Percentiles rank a stretch among this genome's conserved stretches.
Evolutionary conservation across 2,329 filamentous ascomycete genomes (phyloP).

Genomic region (Hymenoscyphus occultus): DNA sequence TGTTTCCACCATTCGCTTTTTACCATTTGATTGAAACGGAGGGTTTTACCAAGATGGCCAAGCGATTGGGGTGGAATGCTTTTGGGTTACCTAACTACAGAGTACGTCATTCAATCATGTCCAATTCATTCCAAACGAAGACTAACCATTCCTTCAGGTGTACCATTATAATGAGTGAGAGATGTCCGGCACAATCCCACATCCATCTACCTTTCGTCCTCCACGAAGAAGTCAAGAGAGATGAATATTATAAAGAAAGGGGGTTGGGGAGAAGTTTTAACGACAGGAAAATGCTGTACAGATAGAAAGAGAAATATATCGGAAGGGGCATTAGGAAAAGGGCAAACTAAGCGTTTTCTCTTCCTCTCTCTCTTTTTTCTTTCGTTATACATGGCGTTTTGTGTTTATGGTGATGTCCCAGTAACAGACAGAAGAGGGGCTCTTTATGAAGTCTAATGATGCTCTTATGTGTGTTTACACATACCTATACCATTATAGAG

Average conservation of each 20-base stretch:
- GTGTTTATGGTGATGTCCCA: constrained; percentile 16
- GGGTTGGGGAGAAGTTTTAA: constrained; percentile 1
- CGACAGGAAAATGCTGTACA: constrained; percentile 16
- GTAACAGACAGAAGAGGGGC: constrained; percentile 11
- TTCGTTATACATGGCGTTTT: constrained; percentile 9
- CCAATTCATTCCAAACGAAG: neutral
- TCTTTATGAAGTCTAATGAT: constrained; percentile 5
- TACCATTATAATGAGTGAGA: constrained; percentile 34
- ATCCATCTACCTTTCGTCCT: constrained; percentile 21
- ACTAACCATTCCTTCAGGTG: constrained; percentile 20
- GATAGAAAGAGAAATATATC: constrained; percentile 7
- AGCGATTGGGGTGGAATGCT: constrained; percentile 77
- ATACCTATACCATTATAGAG: constrained; percentile 25
- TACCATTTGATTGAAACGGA: constrained; percentile 98
- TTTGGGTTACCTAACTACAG: constrained; percentile 96
- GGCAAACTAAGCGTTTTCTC: neutral
- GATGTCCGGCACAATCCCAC: constrained; percentile 26
- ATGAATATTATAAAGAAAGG: neutral
- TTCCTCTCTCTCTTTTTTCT: constrained; percentile 5
- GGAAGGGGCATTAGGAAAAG: constrained; percentile 6
- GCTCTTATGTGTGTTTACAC: constrained; percentile 16
- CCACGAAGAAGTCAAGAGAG: constrained; percentile 11
- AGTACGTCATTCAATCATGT: constrained; percentile 50
- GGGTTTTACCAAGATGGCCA: constrained; percentile 96
- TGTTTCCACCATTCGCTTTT: constrained; percentile 96